Conservation (phyloP, 192 early-diverging fungal species). For the Gonapodya prolifera region DNA sequence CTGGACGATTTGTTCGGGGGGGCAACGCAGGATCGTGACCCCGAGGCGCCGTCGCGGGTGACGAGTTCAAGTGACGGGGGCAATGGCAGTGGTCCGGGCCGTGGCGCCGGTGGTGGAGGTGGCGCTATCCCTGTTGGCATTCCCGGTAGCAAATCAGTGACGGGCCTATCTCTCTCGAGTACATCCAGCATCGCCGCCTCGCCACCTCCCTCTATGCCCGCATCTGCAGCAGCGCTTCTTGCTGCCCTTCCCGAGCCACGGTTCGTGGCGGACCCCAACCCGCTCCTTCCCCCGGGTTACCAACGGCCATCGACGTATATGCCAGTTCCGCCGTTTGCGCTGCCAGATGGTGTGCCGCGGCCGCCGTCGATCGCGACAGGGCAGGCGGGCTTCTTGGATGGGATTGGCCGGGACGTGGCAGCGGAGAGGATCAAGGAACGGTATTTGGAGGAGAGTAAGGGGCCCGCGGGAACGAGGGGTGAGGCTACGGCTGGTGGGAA, state of each 20-base stretch:
- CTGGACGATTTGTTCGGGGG: too few relatives aligned
- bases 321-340: neutral
- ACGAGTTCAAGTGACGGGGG: too few relatives aligned
- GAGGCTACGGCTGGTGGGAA: neutral
- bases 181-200: too few relatives aligned
- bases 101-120: too few relatives aligned
- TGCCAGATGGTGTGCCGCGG: neutral
- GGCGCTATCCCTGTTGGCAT: too few relatives aligned
- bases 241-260: neutral
- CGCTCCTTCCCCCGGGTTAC: neutral
- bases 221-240: neutral
- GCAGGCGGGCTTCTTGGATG: neutral
- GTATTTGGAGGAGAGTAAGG: neutral
- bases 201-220: neutral
- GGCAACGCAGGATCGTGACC: too few relatives aligned
- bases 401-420: neutral
- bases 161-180: too few relatives aligned
- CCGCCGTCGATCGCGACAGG: neutral
- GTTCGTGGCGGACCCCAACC: neutral
- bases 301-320: neutral
- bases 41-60: too few relatives aligned
- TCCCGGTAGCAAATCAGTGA: too few relatives aligned
- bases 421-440: neutral
- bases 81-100: too few relatives aligned
- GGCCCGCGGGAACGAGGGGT: neutral